These are phyloP conservation scores for Jatropha multifida DNA, from an alignment of 441 rosid species.

Conservation along the genomic window DNA sequence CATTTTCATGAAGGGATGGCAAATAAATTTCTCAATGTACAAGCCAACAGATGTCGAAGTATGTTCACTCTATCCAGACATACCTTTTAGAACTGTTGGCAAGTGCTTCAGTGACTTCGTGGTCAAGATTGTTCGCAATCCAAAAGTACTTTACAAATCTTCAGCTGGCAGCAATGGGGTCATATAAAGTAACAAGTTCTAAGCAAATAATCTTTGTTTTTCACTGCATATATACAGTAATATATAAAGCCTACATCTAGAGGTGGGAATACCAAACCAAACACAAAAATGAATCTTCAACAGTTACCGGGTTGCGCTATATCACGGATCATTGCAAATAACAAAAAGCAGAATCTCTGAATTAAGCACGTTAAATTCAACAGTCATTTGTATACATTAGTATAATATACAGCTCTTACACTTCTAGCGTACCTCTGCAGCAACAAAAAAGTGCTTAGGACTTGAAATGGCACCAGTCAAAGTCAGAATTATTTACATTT, in stretches of 20 bases:
- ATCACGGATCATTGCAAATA: no score
- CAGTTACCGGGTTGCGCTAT: background rate
- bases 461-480: background rate
- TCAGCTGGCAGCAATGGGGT: background rate
- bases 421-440: constrained; percentile 1
- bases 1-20: constrained; percentile 53
- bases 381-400: constrained; percentile 13
- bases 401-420: constrained; percentile 8
- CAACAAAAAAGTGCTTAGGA: background rate
- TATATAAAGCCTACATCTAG: background rate
- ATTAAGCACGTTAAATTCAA: background rate
- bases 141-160: background rate
- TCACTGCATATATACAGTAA: background rate
- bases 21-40: constrained; percentile 33
- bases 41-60: constrained; percentile 34
- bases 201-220: background rate
- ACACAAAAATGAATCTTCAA: background rate
- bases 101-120: constrained; percentile 39
- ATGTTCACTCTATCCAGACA: constrained; percentile 36
- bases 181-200: background rate
- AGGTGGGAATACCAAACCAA: background rate
- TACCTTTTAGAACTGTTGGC: constrained; percentile 35
- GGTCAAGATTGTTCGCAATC: background rate
- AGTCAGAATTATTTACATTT: constrained; percentile 24
- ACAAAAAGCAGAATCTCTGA: background rate